These are phyloP conservation scores for Ormosia emarginata DNA, from an alignment of 306 rosid genomes.

Conservation along the genomic window DNA sequence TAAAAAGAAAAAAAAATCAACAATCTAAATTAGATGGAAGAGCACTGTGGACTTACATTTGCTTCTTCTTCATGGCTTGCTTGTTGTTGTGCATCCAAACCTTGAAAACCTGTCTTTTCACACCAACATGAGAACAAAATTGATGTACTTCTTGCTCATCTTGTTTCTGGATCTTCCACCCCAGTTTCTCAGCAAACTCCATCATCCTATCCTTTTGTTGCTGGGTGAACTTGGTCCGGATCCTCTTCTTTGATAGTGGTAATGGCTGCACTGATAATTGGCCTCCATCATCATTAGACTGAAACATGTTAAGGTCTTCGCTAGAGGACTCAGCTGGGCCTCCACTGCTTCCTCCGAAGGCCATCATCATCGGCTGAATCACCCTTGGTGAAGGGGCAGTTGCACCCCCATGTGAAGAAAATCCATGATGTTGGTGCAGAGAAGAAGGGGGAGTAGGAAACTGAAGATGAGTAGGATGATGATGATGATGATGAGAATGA, in stretches of 20 bases:
- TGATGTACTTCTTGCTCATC: conserved; percentile 81
- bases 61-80: conserved; percentile 71
- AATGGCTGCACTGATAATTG: conserved; percentile 19
- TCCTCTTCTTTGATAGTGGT: conserved; percentile 61
- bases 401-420: conserved; percentile 3
- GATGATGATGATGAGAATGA: neutral
- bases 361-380: conserved; percentile 65
- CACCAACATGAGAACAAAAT: conserved; percentile 71
- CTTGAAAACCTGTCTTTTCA: conserved; percentile 78
- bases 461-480: neutral
- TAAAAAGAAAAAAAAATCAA: neutral
- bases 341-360: conserved; percentile 64
- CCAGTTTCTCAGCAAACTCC: conserved; percentile 82
- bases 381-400: conserved; percentile 19
- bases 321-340: conserved; percentile 71
- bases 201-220: conserved; percentile 80
- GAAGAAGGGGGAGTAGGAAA: conserved; percentile 24
- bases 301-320: conserved; percentile 70
- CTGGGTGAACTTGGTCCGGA: conserved; percentile 71
- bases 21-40: neutral
- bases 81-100: conserved; percentile 99
- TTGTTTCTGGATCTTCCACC: conserved; percentile 90
- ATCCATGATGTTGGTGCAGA: conserved; percentile 20
- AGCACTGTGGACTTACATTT: conserved; percentile 41
- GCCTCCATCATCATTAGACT: conserved; percentile 25